Percentiles rank a stretch among this genome's conserved stretches.
Conservation (phyloP, 768 basidiomycete species). For the Heimioporus sp. region DNA sequence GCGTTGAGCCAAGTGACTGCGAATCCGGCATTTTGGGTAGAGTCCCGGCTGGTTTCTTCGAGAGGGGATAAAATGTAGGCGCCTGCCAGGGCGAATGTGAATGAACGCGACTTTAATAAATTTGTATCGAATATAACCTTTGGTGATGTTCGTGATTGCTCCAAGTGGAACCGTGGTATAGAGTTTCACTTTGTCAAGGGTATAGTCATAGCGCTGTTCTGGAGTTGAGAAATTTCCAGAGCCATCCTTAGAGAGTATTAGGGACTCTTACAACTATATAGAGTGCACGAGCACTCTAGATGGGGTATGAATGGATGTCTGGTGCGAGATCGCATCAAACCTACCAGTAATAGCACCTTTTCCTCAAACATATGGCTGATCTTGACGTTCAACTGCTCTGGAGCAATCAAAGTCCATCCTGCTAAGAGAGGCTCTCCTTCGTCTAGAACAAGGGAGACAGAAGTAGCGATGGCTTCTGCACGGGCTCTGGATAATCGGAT, state of each 20-base stretch:
- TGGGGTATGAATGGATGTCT: constrained; percentile 1
- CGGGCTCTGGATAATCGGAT: constrained; percentile 87
- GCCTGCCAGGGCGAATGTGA: constrained; percentile 44
- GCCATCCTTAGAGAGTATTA: background rate
- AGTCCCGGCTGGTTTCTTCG: constrained; percentile 88
- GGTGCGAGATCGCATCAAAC: constrained; percentile 27
- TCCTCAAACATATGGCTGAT: constrained; percentile 87
- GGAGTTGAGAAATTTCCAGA: constrained; percentile 2
- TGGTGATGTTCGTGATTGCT: constrained; percentile 72
- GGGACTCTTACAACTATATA: constrained; percentile 69
- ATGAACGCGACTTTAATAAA: background rate
- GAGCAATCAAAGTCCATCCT: constrained; percentile 93
- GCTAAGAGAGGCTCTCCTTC: constrained; percentile 76
- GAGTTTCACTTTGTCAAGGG: constrained; percentile 85
- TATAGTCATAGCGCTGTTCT: constrained; percentile 86
- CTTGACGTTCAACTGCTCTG: constrained; percentile 69
- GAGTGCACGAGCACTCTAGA: constrained; percentile 47
- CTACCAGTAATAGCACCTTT: constrained; percentile 84
- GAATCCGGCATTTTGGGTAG: constrained; percentile 87
- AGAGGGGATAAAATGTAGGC: constrained; percentile 93
- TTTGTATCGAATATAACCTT: constrained; percentile 48
- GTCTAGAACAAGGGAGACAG: constrained; percentile 68
- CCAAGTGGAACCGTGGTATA: constrained; percentile 88
- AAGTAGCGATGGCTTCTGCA: constrained; percentile 89
- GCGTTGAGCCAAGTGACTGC: constrained; percentile 73